Percentiles rank a stretch among this genome's conserved stretches.
phyloP scores from a whole-genome alignment of 768 basidiomycete species.

The Tulasnella sp. region DNA sequence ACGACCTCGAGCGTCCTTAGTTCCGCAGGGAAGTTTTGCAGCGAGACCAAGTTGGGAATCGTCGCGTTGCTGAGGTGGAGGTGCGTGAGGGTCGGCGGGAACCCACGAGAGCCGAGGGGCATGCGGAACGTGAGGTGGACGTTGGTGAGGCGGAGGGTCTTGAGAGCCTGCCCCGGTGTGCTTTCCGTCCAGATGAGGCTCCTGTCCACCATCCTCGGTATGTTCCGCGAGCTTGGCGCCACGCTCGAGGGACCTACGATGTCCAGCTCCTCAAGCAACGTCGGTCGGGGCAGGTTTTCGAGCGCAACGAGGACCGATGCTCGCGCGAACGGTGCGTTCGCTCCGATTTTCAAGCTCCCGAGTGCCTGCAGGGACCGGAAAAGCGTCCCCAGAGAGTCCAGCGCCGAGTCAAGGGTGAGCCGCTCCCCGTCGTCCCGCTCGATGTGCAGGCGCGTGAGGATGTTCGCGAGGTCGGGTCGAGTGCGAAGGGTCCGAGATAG shows the following conservation, averaged over 20 bases:
- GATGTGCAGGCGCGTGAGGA: neutral
- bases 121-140: slow-evolving; percentile 6
- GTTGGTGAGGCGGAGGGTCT: neutral
- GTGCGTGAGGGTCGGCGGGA: slow-evolving; percentile 2
- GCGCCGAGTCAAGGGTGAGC: neutral
- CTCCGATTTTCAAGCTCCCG: neutral
- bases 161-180: neutral
- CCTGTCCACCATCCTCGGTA: slow-evolving; percentile 5
- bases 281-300: neutral
- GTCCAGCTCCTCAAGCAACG: neutral
- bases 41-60: slow-evolving; percentile 2
- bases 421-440: neutral
- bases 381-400: neutral
- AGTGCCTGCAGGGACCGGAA: neutral
- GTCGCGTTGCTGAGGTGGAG: neutral
- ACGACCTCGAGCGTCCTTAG: slow-evolving; percentile 1
- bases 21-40: neutral
- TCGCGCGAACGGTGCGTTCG: neutral
- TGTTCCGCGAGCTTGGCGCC: neutral
- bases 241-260: neutral
- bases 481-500: neutral
- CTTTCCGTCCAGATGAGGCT: slow-evolving; percentile 4
- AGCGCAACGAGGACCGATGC: neutral
- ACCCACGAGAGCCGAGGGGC: neutral
- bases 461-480: neutral